phyloP scores from a whole-genome alignment of 306 rosid genomes.

The Myrica gale region DNA sequence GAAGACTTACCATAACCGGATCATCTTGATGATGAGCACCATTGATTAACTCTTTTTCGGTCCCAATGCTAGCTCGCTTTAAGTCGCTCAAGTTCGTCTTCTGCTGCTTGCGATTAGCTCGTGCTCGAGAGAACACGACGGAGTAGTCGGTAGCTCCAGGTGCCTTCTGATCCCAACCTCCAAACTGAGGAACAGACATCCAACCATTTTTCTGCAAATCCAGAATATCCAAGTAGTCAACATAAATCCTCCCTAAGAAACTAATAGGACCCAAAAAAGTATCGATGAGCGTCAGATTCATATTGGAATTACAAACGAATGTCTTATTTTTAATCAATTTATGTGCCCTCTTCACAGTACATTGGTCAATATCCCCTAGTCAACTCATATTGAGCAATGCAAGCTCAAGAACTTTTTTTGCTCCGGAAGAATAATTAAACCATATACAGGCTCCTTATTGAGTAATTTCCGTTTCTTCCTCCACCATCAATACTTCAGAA shows the following conservation, averaged over 20 bases:
- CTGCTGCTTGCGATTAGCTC: conserved; percentile 57
- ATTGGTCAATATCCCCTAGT: conserved; percentile 40
- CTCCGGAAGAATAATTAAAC: background rate
- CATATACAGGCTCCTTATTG: background rate
- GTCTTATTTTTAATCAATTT: background rate
- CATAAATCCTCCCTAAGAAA: background rate
- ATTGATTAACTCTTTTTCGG: conserved; percentile 34
- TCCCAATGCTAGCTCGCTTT: conserved; percentile 47
- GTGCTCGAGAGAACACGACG: conserved; percentile 64
- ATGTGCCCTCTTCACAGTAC: conserved; percentile 27
- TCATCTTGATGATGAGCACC: conserved; percentile 28
- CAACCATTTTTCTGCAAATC: conserved; percentile 45
- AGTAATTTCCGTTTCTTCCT: background rate
- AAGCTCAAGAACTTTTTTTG: background rate
- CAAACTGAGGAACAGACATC: conserved; percentile 84
- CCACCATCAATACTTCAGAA: background rate
- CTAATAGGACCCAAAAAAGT: background rate
- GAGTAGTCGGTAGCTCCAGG: conserved; percentile 61
- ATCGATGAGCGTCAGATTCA: background rate
- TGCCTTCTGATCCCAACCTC: conserved; percentile 69
- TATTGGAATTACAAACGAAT: background rate
- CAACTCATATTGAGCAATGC: conserved; percentile 37
- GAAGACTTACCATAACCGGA: conserved; percentile 20
- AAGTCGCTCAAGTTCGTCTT: conserved; percentile 49
- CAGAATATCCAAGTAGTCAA: background rate